These are phyloP conservation scores for Boletus sp. DNA, from an alignment of 768 basidiomycete species.

Conservation along the genomic window DNA sequence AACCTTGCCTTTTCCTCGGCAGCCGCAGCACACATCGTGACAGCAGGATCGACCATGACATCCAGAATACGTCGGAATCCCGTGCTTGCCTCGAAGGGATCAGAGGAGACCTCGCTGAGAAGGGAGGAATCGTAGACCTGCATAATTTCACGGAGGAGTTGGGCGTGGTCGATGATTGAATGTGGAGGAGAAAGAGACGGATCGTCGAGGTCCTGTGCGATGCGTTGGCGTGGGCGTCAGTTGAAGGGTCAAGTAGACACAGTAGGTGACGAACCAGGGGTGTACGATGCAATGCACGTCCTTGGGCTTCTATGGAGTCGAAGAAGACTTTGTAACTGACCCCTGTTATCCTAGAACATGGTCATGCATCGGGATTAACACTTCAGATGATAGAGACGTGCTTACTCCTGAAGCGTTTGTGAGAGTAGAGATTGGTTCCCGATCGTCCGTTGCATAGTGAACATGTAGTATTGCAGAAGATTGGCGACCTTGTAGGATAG, in stretches of 20 bases:
- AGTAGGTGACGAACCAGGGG: constrained; percentile 44
- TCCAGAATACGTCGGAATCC: constrained; percentile 57
- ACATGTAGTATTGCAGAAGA: constrained; percentile 89
- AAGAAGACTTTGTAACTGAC: constrained; percentile 83
- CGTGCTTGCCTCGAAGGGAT: constrained; percentile 9
- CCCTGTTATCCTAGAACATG: constrained; percentile 63
- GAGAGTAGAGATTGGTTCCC: constrained; percentile 81
- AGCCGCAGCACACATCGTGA: constrained; percentile 69
- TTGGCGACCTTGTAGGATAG: constrained; percentile 92
- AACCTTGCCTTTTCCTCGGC: constrained; percentile 61
- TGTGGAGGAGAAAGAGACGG: constrained; percentile 70
- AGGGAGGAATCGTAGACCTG: constrained; percentile 85
- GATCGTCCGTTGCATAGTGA: constrained; percentile 91
- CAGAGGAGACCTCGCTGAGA: constrained; percentile 46
- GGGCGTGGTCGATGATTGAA: constrained; percentile 75
- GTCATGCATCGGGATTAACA: not conserved
- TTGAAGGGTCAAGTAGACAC: not conserved
- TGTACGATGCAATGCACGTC: constrained; percentile 58
- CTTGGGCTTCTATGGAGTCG: constrained; percentile 83
- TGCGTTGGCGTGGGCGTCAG: not conserved
- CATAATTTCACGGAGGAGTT: constrained; percentile 87
- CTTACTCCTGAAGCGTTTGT: constrained; percentile 76
- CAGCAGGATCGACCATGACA: constrained; percentile 79
- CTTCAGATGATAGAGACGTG: not conserved
- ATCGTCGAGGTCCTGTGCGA: constrained; percentile 61